Evolutionary conservation across 345 rosid species (phyloP).

Genomic region (Dipteronia sinensis): DNA sequence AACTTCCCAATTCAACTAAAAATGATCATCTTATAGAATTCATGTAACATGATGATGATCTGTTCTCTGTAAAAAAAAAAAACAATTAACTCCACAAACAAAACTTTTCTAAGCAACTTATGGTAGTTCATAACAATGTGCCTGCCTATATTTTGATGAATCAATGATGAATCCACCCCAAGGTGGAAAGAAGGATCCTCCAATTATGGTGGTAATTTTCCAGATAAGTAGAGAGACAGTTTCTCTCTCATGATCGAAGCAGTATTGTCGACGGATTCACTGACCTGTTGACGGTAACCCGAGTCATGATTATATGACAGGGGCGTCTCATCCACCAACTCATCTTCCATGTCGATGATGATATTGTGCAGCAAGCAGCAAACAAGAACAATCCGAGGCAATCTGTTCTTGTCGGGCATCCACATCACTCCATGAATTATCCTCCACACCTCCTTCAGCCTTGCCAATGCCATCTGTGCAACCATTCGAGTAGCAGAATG

Average conservation of each 20-base stretch:
- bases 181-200: not conserved
- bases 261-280: slow-evolving; percentile 44
- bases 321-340: slow-evolving; percentile 42
- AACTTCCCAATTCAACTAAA: slow-evolving; percentile 9
- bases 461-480: slow-evolving; percentile 57
- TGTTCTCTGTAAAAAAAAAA: slow-evolving; percentile 1
- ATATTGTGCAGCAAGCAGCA: slow-evolving; percentile 82
- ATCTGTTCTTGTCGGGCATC: slow-evolving; percentile 67
- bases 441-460: slow-evolving; percentile 81
- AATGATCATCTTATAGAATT: slow-evolving; percentile 6
- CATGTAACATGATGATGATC: not conserved
- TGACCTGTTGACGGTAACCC: slow-evolving; percentile 48
- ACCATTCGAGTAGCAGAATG: slow-evolving; percentile 51
- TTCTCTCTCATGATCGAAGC: slow-evolving; percentile 48
- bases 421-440: slow-evolving; percentile 75
- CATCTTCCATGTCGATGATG: slow-evolving; percentile 59
- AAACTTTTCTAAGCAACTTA: slow-evolving; percentile 6
- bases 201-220: slow-evolving; percentile 37
- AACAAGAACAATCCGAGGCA: slow-evolving; percentile 65
- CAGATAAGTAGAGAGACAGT: slow-evolving; percentile 45
- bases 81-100: not conserved
- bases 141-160: not conserved
- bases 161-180: not conserved
- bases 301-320: slow-evolving; percentile 54
- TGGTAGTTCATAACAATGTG: not conserved